Conservation (phyloP, 352 stramenopile species). For the Phytophthora pseudosyringae region DNA sequence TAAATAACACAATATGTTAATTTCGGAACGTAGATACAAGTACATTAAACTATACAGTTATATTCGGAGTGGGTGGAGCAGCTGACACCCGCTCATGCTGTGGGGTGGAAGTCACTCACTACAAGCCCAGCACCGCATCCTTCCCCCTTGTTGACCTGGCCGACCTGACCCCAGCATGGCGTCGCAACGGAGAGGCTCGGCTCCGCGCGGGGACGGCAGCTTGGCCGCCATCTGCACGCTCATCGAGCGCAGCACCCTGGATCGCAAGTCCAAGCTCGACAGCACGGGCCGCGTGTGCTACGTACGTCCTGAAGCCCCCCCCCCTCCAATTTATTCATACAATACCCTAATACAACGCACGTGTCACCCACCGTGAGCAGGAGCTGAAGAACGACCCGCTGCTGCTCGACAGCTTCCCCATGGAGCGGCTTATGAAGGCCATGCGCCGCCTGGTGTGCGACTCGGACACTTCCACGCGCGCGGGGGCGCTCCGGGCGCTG, state of each 20-base stretch:
- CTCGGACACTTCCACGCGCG: constrained; percentile 79
- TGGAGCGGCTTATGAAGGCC: constrained; percentile 82
- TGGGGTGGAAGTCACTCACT: too few relatives aligned
- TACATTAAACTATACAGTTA: too few relatives aligned
- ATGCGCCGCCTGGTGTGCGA: constrained; percentile 81
- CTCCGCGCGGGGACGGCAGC: constrained; percentile 51
- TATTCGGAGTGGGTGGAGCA: too few relatives aligned
- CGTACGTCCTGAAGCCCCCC: constrained; percentile 37
- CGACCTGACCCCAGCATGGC: constrained; percentile 22
- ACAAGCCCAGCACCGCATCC: neutral
- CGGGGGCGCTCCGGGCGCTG: constrained; percentile 77
- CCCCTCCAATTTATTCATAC: neutral
- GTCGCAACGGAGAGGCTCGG: constrained; percentile 48
- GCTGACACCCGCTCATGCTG: too few relatives aligned
- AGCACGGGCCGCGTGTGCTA: constrained; percentile 84
- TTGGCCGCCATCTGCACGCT: constrained; percentile 84
- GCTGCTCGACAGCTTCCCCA: constrained; percentile 81
- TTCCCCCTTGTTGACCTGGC: constrained; percentile 13
- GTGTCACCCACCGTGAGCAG: constrained; percentile 20
- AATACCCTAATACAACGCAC: neutral
- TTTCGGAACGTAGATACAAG: neutral
- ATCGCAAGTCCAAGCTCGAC: constrained; percentile 90
- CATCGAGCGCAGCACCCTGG: constrained; percentile 82
- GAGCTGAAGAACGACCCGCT: constrained; percentile 89
- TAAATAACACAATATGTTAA: neutral